Evolutionary conservation across 129 eudicot genomes (phyloP).

Genomic region (Apium graveolens): DNA sequence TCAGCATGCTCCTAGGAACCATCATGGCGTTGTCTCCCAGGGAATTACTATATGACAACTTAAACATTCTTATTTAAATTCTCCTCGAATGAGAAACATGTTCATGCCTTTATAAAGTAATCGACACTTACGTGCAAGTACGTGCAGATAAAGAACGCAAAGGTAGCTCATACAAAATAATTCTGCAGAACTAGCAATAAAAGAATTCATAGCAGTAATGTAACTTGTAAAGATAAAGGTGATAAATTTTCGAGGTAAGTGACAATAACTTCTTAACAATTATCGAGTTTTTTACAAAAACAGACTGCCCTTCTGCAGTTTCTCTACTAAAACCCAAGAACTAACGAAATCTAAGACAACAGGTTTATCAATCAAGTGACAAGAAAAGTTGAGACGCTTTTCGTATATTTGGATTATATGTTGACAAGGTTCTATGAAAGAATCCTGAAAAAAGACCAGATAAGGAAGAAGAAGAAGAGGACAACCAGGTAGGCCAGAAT

Average conservation of each 20-base stretch:
- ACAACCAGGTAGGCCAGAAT: slow-evolving; percentile 12
- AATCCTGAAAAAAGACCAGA: slow-evolving; percentile 14
- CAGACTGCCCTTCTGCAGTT: slow-evolving; percentile 1
- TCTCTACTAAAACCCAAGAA: slow-evolving; percentile 14
- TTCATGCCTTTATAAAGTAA: slow-evolving; percentile 1
- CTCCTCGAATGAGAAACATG: slow-evolving; percentile 25
- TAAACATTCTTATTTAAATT: slow-evolving; percentile 37
- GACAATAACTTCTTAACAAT: not conserved
- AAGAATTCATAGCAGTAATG: not conserved
- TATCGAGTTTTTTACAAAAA: not conserved
- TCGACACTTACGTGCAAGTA: not conserved
- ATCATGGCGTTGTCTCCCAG: slow-evolving; percentile 35
- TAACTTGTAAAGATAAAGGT: not conserved
- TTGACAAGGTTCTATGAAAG: slow-evolving; percentile 8
- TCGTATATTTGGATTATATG: slow-evolving; percentile 19
- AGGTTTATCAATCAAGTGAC: slow-evolving; percentile 18
- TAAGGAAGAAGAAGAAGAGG: slow-evolving; percentile 17
- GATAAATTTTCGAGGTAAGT: not conserved
- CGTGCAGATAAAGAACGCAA: slow-evolving; percentile 1
- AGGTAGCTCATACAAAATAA: not conserved
- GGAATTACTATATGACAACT: slow-evolving; percentile 40
- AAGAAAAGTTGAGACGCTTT: slow-evolving; percentile 14
- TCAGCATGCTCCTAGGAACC: slow-evolving; percentile 37
- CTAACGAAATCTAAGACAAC: slow-evolving; percentile 14
- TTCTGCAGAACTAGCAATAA: not conserved